These are phyloP conservation scores for Eimeria necatrix DNA, from an alignment of 169 alveolate genomes.

Conservation along the genomic window DNA sequence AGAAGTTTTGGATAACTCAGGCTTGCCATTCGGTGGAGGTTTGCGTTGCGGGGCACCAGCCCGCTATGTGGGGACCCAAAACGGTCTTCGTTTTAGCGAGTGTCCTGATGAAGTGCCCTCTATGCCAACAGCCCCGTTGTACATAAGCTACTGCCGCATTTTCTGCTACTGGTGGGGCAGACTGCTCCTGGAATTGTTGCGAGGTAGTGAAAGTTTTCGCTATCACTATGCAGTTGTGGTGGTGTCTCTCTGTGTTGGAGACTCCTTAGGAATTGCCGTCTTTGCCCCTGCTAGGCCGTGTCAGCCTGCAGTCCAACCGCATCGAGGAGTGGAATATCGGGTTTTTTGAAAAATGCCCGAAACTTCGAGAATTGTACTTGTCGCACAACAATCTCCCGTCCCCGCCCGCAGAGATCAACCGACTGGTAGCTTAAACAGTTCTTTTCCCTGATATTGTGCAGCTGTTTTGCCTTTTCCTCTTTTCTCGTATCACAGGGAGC, in stretches of 20 bases:
- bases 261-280: constrained; percentile 79
- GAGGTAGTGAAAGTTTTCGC: background rate
- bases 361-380: constrained; percentile 83
- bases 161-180: background rate
- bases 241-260: background rate
- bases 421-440: background rate
- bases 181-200: background rate
- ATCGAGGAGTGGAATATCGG: constrained; percentile 81
- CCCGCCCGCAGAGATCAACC: constrained; percentile 50
- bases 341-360: constrained; percentile 76
- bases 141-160: no score
- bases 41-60: no score
- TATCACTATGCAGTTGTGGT: background rate
- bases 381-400: constrained; percentile 82
- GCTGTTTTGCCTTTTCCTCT: background rate
- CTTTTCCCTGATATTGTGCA: background rate
- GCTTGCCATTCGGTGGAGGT: no score
- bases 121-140: no score
- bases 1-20: no score
- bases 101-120: no score
- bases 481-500: background rate
- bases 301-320: constrained; percentile 87
- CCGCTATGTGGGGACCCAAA: no score
- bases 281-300: constrained; percentile 80
- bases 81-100: no score